Evolutionary conservation across 2,329 filamentous ascomycete genomes (phyloP).

Genomic region (Myriosclerotinia curreyana): DNA sequence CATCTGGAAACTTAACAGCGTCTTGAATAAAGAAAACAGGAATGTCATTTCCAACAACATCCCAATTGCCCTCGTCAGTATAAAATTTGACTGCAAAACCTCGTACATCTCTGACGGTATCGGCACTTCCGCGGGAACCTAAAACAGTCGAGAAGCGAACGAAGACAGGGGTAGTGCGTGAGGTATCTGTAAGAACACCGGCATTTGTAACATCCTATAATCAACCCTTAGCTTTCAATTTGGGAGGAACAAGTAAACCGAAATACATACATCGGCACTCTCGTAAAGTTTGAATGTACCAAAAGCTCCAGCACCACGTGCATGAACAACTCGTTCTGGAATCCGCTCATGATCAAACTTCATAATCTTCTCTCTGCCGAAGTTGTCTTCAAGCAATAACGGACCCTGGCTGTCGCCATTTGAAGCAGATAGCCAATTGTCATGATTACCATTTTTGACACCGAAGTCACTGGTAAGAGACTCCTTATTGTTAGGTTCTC

Average conservation of each 20-base stretch:
- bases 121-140: conserved; percentile 70
- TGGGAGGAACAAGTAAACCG: too few relatives aligned
- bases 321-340: conserved; percentile 63
- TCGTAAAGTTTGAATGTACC: conserved; percentile 65
- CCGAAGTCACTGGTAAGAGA: conserved; percentile 76
- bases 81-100: conserved; percentile 79
- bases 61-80: conserved; percentile 74
- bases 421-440: conserved; percentile 71
- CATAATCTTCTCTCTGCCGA: conserved; percentile 70
- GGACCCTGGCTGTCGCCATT: conserved; percentile 64
- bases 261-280: conserved; percentile 47
- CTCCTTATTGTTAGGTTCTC: conserved; percentile 55
- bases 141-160: conserved; percentile 76
- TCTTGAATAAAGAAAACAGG: conserved; percentile 77
- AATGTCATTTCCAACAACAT: conserved; percentile 71
- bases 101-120: conserved; percentile 79
- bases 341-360: conserved; percentile 75
- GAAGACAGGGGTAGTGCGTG: conserved; percentile 64
- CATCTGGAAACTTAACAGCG: conserved; percentile 69
- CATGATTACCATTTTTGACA: conserved; percentile 67
- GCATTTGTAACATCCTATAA: conserved; percentile 53
- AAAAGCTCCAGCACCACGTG: conserved; percentile 61
- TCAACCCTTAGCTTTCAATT: neutral
- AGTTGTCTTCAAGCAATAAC: conserved; percentile 66
- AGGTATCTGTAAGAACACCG: conserved; percentile 64